Percentiles rank a stretch among this genome's conserved stretches.
Conservation (phyloP, 225 moss, liverwort and hornwort genomes). For the Anthoceros angustus region DNA sequence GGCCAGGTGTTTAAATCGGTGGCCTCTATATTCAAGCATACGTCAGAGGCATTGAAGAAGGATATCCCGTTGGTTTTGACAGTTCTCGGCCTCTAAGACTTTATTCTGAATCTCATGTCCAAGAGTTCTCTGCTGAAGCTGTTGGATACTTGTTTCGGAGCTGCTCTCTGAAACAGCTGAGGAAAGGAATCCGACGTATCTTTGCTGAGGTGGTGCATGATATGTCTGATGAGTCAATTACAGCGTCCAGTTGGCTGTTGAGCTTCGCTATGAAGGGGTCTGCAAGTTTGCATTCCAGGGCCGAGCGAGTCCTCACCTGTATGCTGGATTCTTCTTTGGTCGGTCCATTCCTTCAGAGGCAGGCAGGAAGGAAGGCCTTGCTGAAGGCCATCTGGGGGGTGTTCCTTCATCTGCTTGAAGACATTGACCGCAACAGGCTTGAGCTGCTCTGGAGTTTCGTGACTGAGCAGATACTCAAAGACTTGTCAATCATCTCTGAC, state of each 20-base stretch:
- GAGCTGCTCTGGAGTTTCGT: conserved; percentile 64
- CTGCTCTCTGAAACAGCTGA: conserved; percentile 70
- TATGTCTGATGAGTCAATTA: conserved; percentile 33
- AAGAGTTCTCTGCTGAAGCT: conserved; percentile 88
- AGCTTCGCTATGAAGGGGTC: conserved; percentile 67
- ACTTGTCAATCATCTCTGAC: conserved; percentile 16
- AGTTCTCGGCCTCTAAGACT: conserved; percentile 73
- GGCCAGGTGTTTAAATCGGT: conserved; percentile 86
- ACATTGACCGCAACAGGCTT: conserved; percentile 68
- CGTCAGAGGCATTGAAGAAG: conserved; percentile 51
- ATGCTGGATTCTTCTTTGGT: conserved; percentile 30
- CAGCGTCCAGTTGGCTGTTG: conserved; percentile 59
- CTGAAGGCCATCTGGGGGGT: conserved; percentile 62
- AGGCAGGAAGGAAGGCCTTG: conserved; percentile 42
- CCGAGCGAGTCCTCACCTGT: conserved; percentile 55
- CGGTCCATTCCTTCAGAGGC: conserved; percentile 57
- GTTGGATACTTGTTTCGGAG: conserved; percentile 79
- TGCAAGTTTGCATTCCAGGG: conserved; percentile 76
- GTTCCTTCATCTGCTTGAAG: conserved; percentile 56
- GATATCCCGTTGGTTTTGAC: conserved; percentile 67
- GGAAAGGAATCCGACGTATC: conserved; percentile 68
- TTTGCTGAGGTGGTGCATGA: conserved; percentile 65
- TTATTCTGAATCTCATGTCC: conserved; percentile 71
- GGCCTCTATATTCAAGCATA: conserved; percentile 76
- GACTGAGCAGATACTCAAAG: conserved; percentile 34